Percentiles rank a stretch among this genome's conserved stretches.
Evolutionary conservation across 108 stramenopile species (phyloP).

Genomic region (Cylindrotheca fusiformis): DNA sequence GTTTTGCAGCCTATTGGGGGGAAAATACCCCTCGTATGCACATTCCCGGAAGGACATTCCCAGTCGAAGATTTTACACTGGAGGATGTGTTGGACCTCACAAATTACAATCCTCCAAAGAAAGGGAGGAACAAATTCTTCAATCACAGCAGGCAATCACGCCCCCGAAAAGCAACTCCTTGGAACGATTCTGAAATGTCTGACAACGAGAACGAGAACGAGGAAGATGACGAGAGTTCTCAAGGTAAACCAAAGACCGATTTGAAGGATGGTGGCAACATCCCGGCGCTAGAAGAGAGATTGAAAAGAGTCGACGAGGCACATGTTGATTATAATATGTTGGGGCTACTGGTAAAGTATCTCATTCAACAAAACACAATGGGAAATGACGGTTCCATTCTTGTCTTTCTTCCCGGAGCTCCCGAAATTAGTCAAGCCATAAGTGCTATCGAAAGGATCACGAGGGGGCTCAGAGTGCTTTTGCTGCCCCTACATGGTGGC

Average conservation of each 20-base stretch:
- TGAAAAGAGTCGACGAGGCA: constrained; percentile 65
- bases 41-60: constrained; percentile 93
- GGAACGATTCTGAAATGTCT: constrained; percentile 43
- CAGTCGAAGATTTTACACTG: constrained; percentile 85
- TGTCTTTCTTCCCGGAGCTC: constrained; percentile 90
- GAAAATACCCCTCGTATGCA: constrained; percentile 76
- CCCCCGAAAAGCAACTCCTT: constrained; percentile 23
- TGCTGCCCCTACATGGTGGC: constrained; percentile 92
- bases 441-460: constrained; percentile 40
- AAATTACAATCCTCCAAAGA: constrained; percentile 76
- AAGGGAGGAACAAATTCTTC: constrained; percentile 39
- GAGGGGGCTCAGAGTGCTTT: constrained; percentile 23
- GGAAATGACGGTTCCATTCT: constrained; percentile 79
- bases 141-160: background rate
- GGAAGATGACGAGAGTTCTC: constrained; percentile 14
- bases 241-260: constrained; percentile 7
- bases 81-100: constrained; percentile 86
- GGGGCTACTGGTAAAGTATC: constrained; percentile 48
- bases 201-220: constrained; percentile 45
- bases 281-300: constrained; percentile 60
- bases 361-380: constrained; percentile 41
- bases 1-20: constrained; percentile 82
- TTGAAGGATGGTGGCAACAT: background rate
- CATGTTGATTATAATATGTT: constrained; percentile 71
- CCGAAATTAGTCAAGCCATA: constrained; percentile 81